Evolutionary conservation across 345 rosid genomes (phyloP).

Genomic region (Populus simonii): DNA sequence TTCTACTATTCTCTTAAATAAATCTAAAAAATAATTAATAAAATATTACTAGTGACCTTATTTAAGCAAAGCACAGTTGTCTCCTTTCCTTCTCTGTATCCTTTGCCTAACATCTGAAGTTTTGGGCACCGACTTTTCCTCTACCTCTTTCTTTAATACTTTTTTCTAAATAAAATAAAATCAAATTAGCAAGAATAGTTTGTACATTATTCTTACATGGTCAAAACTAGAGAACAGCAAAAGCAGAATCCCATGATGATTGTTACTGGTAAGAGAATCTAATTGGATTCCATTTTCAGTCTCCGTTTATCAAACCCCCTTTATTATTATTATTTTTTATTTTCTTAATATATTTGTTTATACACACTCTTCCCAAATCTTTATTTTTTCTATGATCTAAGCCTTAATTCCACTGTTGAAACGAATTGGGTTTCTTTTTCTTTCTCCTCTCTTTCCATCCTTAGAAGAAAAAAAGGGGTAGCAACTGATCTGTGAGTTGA

Average conservation of each 20-base stretch:
- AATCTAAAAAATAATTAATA: no score
- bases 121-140: not conserved
- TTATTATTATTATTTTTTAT: not conserved
- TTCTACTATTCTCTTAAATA: no score
- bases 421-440: not conserved
- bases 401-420: not conserved
- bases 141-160: not conserved
- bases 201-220: not conserved
- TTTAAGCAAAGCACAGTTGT: not conserved
- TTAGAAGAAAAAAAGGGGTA: not conserved
- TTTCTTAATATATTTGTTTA: not conserved
- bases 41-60: no score
- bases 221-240: not conserved
- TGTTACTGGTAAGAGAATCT: not conserved
- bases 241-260: not conserved
- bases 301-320: not conserved
- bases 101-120: not conserved
- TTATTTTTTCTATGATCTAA: not conserved
- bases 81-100: not conserved
- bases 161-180: no score
- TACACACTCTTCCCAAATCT: not conserved
- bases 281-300: not conserved
- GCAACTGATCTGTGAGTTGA: not conserved
- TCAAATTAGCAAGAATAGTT: not conserved
- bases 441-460: not conserved